Evolutionary conservation across 257 asterid genomes (phyloP).

Genomic region (Thymus mandschuricus): DNA sequence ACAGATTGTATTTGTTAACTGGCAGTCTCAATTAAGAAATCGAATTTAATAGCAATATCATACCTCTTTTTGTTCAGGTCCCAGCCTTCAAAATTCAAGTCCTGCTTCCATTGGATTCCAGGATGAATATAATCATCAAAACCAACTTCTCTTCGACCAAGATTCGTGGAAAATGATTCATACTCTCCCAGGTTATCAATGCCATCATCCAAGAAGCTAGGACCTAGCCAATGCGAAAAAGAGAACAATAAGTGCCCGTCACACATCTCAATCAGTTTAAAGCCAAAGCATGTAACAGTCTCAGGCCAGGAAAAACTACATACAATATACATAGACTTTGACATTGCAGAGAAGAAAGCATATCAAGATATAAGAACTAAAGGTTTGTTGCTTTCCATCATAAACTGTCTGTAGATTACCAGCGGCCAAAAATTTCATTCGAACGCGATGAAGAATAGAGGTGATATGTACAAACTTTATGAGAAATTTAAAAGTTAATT

Average conservation of each 20-base stretch:
- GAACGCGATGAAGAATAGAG: slow-evolving; percentile 20
- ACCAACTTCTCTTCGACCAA: slow-evolving; percentile 40
- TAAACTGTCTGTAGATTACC: slow-evolving; percentile 2
- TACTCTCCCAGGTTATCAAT: slow-evolving; percentile 44
- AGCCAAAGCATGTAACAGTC: slow-evolving; percentile 20
- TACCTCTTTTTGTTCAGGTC: slow-evolving; percentile 53
- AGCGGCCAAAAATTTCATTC: background rate
- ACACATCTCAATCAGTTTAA: slow-evolving; percentile 21
- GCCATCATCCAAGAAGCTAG: slow-evolving; percentile 40
- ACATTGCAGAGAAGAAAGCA: slow-evolving; percentile 10
- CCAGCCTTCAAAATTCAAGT: slow-evolving; percentile 44
- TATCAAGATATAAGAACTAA: background rate
- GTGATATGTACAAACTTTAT: slow-evolving; percentile 20
- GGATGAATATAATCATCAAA: slow-evolving; percentile 43
- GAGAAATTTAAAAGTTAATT: slow-evolving; percentile 1
- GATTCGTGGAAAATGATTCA: slow-evolving; percentile 38
- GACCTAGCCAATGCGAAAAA: slow-evolving; percentile 39
- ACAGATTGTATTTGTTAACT: slow-evolving; percentile 15
- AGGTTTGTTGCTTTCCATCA: slow-evolving; percentile 12
- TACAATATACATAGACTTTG: slow-evolving; percentile 1
- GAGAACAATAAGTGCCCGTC: slow-evolving; percentile 13
- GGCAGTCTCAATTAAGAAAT: slow-evolving; percentile 22
- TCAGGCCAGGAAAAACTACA: slow-evolving; percentile 20
- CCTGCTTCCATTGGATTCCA: slow-evolving; percentile 42
- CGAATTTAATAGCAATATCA: slow-evolving; percentile 13